Conservation (phyloP, 148 eudicot genomes). For the Cornus florida region DNA sequence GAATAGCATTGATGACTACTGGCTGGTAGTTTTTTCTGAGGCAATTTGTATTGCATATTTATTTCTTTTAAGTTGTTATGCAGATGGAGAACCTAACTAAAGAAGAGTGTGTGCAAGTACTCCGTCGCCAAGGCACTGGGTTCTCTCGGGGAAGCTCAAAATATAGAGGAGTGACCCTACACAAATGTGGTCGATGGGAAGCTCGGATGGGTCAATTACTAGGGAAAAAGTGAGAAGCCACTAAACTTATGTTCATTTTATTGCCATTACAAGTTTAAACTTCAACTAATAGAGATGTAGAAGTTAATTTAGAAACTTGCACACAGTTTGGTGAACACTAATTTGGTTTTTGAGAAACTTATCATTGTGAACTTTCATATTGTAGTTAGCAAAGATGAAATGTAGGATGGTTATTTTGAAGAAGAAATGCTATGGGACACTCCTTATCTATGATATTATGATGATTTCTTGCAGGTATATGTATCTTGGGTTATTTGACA, state of each 20-base stretch:
- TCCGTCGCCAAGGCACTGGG: slow-evolving; percentile 54
- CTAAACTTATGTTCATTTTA: too few relatives aligned
- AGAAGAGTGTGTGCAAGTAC: slow-evolving; percentile 62
- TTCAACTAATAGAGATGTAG: neutral
- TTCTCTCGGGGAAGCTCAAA: slow-evolving; percentile 57
- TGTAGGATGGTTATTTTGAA: slow-evolving; percentile 4
- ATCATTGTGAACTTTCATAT: neutral
- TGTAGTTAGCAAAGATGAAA: neutral
- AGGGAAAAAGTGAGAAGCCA: slow-evolving; percentile 45
- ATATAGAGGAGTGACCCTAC: slow-evolving; percentile 58
- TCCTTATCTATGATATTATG: slow-evolving; percentile 39
- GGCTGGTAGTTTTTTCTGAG: neutral
- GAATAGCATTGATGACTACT: neutral
- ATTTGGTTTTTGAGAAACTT: neutral
- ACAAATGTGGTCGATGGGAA: slow-evolving; percentile 64
- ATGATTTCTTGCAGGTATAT: slow-evolving; percentile 74
- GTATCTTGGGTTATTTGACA: slow-evolving; percentile 81
- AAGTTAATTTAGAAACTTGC: neutral
- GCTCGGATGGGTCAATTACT: slow-evolving; percentile 57
- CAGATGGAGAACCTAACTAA: slow-evolving; percentile 55
- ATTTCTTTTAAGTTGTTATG: neutral
- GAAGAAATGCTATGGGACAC: slow-evolving; percentile 23
- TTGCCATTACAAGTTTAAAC: neutral
- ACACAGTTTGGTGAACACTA: neutral
- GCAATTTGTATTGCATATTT: neutral